These are phyloP conservation scores for Didymella segeticola DNA, from an alignment of 2,329 filamentous ascomycete species.

Conservation along the genomic window DNA sequence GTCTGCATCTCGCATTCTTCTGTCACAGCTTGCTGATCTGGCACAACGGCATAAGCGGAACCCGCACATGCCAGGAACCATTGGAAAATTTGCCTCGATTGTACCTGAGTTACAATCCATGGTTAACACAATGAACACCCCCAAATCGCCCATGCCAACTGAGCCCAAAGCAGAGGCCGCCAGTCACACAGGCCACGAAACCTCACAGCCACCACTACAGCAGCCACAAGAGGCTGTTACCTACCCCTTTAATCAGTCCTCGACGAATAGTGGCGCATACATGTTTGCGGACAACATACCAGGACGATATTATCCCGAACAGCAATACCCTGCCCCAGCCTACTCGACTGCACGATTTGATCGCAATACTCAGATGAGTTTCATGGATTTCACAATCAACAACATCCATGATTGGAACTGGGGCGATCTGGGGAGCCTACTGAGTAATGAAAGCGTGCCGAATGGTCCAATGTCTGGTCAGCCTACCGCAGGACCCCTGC, in stretches of 20 bases:
- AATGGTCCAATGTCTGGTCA: constrained; percentile 15
- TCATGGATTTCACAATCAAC: constrained; percentile 47
- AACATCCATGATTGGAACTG: constrained; percentile 48
- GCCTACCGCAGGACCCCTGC: constrained; percentile 13
- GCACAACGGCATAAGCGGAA: constrained; percentile 41
- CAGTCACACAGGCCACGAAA: constrained; percentile 4
- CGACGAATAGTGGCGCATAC: constrained; percentile 37
- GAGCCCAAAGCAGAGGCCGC: constrained; percentile 4
- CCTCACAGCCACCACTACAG: constrained; percentile 18
- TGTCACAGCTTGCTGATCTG: constrained; percentile 46
- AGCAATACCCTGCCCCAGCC: constrained; percentile 21
- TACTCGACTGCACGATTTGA: constrained; percentile 35
- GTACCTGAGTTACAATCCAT: constrained; percentile 47
- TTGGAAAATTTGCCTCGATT: constrained; percentile 47
- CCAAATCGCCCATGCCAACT: constrained; percentile 12
- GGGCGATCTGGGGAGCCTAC: constrained; percentile 40
- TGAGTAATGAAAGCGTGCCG: constrained; percentile 29
- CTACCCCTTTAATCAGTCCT: constrained; percentile 32
- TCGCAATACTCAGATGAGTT: constrained; percentile 39
- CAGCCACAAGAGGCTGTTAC: constrained; percentile 19
- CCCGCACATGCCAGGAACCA: constrained; percentile 48
- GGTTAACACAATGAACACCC: constrained; percentile 34
- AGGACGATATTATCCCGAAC: constrained; percentile 31
- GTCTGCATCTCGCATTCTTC: constrained; percentile 40
- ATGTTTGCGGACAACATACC: constrained; percentile 39